Conservation (phyloP, 441 rosid genomes). For the Jatropha multifida region DNA sequence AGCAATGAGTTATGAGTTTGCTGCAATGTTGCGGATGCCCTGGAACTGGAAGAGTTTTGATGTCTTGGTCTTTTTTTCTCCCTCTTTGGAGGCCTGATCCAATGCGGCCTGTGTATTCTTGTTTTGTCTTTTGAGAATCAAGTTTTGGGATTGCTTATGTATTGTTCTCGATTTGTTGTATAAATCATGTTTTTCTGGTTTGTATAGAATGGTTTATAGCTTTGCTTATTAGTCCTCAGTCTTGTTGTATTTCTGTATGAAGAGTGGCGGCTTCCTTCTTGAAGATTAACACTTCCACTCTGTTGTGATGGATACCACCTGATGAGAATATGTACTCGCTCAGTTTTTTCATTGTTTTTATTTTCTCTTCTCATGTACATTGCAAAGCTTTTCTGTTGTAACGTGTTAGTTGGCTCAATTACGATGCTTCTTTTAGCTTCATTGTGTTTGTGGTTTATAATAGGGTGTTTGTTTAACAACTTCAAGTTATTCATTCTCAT, state of each 20-base stretch:
- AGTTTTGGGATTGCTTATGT: constrained; percentile 16
- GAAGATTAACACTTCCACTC: constrained; percentile 12
- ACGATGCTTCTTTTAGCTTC: too few species aligned
- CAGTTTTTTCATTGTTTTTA: neutral
- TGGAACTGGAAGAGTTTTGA: constrained; percentile 6
- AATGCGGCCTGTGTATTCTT: constrained; percentile 7
- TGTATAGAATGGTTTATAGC: constrained; percentile 12
- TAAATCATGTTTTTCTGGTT: constrained; percentile 12
- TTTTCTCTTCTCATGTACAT: too few species aligned
- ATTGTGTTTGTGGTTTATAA: too few species aligned
- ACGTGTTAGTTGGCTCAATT: too few species aligned
- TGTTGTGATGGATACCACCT: neutral
- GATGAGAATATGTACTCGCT: constrained; percentile 8
- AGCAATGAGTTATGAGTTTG: constrained; percentile 17
- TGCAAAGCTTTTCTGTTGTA: too few species aligned
- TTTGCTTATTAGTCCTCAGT: constrained; percentile 9
- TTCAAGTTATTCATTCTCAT: too few species aligned
- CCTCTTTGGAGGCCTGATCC: constrained; percentile 18
- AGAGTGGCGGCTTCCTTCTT: constrained; percentile 8
- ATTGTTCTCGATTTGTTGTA: constrained; percentile 17
- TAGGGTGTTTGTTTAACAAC: too few species aligned
- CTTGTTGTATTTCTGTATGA: constrained; percentile 10
- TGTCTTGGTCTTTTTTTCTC: constrained; percentile 4
- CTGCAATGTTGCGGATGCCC: constrained; percentile 19
- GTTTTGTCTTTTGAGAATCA: constrained; percentile 7